These are phyloP conservation scores for Nannizzia gypsea DNA, from an alignment of 2,329 filamentous ascomycete genomes.

Conservation along the genomic window DNA sequence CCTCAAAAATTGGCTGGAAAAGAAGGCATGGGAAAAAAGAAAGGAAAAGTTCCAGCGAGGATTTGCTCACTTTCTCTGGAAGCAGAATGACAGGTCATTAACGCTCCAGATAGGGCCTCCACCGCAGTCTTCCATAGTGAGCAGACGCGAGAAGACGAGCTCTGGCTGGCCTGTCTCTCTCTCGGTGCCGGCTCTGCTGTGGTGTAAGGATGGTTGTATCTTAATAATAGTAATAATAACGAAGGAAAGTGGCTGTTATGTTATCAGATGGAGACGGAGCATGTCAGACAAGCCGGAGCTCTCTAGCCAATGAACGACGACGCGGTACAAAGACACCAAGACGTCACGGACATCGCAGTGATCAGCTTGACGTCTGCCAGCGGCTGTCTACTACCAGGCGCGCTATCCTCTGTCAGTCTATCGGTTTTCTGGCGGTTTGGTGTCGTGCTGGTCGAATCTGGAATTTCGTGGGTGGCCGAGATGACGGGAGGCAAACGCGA, in stretches of 20 bases:
- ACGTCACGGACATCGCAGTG: background rate
- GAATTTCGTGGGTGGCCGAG: too few relatives aligned
- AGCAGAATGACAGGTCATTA: constrained; percentile 52
- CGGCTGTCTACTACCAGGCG: background rate
- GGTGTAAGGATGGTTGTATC: too few relatives aligned
- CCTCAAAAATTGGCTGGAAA: background rate
- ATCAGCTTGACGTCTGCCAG: background rate
- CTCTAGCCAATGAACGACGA: background rate
- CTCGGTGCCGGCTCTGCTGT: background rate
- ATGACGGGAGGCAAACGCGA: too few relatives aligned
- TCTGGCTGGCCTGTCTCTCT: background rate
- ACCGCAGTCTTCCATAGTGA: constrained; percentile 45
- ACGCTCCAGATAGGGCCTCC: constrained; percentile 46
- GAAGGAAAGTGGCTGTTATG: background rate
- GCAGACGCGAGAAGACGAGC: background rate
- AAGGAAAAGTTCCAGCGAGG: background rate
- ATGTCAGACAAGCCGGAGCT: background rate
- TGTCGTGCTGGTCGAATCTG: too few relatives aligned
- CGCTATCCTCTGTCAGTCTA: background rate
- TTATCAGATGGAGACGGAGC: background rate
- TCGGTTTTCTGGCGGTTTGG: too few relatives aligned
- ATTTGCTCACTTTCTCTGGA: constrained; percentile 43
- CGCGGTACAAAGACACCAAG: background rate
- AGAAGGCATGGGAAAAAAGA: background rate
- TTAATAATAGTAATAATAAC: background rate